phyloP scores from a whole-genome alignment of 805 yeast species.

The Pachysolen tannophilus region DNA sequence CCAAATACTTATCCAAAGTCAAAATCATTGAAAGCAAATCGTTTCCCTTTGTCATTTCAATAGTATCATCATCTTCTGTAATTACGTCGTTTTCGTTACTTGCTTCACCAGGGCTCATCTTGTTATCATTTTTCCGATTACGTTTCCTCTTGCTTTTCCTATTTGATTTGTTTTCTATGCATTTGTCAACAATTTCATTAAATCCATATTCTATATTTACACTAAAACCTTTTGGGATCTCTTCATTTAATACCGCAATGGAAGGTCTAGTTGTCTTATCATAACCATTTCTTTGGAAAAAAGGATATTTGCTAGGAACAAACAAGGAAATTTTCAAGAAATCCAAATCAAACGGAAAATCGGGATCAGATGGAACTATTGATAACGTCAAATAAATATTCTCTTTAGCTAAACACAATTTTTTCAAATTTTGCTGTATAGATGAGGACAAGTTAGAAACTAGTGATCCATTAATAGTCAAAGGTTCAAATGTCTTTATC shows the following conservation, averaged over 20 bases:
- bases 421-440: constrained; percentile 1
- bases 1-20: constrained; percentile 52
- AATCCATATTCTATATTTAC: constrained; percentile 64
- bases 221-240: constrained; percentile 63
- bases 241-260: constrained; percentile 52
- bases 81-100: constrained; percentile 14
- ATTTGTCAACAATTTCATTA: constrained; percentile 32
- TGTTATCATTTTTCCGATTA: constrained; percentile 4
- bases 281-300: constrained; percentile 10
- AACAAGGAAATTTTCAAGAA: constrained; percentile 42
- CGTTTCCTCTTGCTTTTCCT: constrained; percentile 11
- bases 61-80: constrained; percentile 14
- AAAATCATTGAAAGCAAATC: constrained; percentile 46
- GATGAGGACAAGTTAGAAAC: constrained; percentile 1
- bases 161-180: constrained; percentile 22
- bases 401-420: constrained; percentile 3
- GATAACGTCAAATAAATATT: constrained; percentile 34
- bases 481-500: constrained; percentile 5
- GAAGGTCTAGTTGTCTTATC: constrained; percentile 32
- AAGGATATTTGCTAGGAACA: constrained; percentile 51
- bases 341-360: constrained; percentile 59
- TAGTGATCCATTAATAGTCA: constrained; percentile 2
- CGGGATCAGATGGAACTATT: constrained; percentile 58
- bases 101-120: constrained; percentile 7
- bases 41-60: constrained; percentile 34